These are phyloP conservation scores for Herpetospermum pedunculosum DNA, from an alignment of 306 rosid species.

Conservation along the genomic window DNA sequence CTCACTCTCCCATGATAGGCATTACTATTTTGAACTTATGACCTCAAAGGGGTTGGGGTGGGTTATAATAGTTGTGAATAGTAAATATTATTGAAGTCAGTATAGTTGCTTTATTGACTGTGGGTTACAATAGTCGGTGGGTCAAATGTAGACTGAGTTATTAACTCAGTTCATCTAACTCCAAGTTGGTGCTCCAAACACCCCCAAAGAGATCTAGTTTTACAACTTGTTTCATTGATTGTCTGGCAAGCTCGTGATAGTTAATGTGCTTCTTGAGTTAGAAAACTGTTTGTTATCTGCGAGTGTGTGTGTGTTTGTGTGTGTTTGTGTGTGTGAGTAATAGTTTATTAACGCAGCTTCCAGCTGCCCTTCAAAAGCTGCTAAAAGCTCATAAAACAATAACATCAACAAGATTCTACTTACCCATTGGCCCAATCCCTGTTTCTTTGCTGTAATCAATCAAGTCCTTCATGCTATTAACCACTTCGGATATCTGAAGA, in stretches of 20 bases:
- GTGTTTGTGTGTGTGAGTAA: neutral
- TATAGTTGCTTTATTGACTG: too few relatives aligned
- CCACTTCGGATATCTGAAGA: constrained; percentile 93
- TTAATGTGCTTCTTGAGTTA: constrained; percentile 1
- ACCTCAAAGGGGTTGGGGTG: neutral
- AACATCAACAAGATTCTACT: constrained; percentile 20
- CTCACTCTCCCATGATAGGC: too few relatives aligned
- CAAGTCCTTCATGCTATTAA: constrained; percentile 97
- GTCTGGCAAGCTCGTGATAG: neutral
- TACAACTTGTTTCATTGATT: neutral
- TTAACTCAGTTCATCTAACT: too few relatives aligned
- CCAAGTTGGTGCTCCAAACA: too few relatives aligned
- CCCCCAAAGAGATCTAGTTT: neutral
- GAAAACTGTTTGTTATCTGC: neutral
- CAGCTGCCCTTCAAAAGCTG: neutral
- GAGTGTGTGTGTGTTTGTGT: neutral
- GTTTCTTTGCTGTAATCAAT: constrained; percentile 95
- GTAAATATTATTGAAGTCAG: too few relatives aligned
- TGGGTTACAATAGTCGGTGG: too few relatives aligned
- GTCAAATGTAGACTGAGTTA: too few relatives aligned
- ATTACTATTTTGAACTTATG: neutral
- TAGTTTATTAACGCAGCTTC: neutral
- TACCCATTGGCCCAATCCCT: constrained; percentile 88
- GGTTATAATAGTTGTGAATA: too few relatives aligned
- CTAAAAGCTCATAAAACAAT: neutral